Base-by-base conservation (phyloP, 2,329 filamentous ascomycete species). In the Alternaria novae-zelandiae region DNA sequence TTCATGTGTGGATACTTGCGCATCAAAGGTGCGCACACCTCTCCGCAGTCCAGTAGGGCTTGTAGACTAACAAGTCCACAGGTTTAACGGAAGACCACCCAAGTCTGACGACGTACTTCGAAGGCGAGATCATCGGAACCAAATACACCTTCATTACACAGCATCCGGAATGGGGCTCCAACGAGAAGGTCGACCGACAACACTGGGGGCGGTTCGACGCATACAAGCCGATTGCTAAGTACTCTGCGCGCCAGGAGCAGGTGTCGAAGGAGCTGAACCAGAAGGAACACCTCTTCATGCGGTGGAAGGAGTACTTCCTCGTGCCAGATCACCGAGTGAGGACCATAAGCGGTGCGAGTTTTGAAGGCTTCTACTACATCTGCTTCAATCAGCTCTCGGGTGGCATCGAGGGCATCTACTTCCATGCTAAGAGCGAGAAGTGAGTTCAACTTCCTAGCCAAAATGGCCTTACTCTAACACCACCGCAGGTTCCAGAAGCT, bases 281-380 rank as follows among this genome's bases (percentile, higher is more conserved):
- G 76, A 86, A 89, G 67, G 94, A 97, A 71, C 90, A 96, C 78
- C 90, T 99, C 30, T 99, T 97, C 76, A 99, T 99, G 96, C 89
- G 96, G 64, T 99, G 96, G 96, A 99, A 99, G 81, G 96, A 99
- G 77, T 94, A 97, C 74, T 99, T 99, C 74, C 84, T 99, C 1
- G 96, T 99, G 1, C 96, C 96, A 2, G 94, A 99, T 75, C 96
- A 99, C 79, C 88, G 92, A 15, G 94, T 98, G 20, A 88, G 91
- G 65, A 96, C 92, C 11, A 97, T 99, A 65, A 92, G 89, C 32
- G 96, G 96, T 17, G 96, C 96, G 8, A 98, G 95, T 76, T 99
- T 98, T 64, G 96, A 99, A 77, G 96, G 96, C 0, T 99, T 99
- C 79, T 99, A 98, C 79, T 99, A 99, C 77, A 98, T 99, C 70